Evolutionary conservation across 495 filamentous ascomycete species (phyloP).

Genomic region (Astrocystis sublimbata): DNA sequence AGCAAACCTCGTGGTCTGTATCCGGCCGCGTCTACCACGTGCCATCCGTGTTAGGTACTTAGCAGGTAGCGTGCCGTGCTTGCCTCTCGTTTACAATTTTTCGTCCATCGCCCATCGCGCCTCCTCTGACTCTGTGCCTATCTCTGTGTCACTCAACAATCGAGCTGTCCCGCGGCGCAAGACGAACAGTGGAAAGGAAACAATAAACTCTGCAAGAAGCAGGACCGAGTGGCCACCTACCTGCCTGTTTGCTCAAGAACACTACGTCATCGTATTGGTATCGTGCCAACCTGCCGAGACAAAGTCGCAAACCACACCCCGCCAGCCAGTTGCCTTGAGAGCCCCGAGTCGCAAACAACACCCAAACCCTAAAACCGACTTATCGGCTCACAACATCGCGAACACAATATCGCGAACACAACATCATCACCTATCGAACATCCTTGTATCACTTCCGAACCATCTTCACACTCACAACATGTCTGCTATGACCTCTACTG

Average conservation of each 20-base stretch:
- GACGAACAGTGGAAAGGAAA: background rate
- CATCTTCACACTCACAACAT: background rate
- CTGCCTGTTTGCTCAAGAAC: background rate
- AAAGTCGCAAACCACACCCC: too few relatives aligned
- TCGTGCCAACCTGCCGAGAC: background rate
- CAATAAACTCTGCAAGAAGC: background rate
- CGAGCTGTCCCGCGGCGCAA: background rate
- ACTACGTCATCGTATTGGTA: background rate
- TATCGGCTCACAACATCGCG: background rate
- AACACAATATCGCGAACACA: background rate
- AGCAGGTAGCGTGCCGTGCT: too few relatives aligned
- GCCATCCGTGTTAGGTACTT: too few relatives aligned
- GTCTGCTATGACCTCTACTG: conserved; percentile 41
- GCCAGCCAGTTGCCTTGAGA: background rate
- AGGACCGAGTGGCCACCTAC: background rate
- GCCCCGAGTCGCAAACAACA: background rate
- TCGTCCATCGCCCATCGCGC: too few relatives aligned
- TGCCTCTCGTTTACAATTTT: too few relatives aligned
- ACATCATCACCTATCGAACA: too few relatives aligned
- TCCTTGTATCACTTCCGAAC: background rate
- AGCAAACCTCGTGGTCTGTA: too few relatives aligned
- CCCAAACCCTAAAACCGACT: too few relatives aligned
- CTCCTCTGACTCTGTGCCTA: too few relatives aligned
- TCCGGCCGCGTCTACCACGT: too few relatives aligned
- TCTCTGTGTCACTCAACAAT: background rate